Evolutionary conservation across 2,329 filamentous ascomycete genomes (phyloP).

Genomic region (Lachnellula hyalina): DNA sequence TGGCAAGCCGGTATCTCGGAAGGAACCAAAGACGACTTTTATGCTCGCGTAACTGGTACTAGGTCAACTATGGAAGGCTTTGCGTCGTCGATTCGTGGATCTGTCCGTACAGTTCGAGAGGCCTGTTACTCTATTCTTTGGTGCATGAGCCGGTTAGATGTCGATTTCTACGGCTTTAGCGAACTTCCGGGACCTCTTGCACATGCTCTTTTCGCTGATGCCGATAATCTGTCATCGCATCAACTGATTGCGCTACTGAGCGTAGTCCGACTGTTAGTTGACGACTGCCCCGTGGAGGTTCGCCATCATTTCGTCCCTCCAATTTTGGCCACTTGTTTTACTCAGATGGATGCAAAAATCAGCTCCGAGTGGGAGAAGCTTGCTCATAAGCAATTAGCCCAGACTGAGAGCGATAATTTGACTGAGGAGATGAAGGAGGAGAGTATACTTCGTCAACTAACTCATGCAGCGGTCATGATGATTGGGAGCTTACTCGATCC

Average conservation of each 20-base stretch:
- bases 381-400: conserved; percentile 54
- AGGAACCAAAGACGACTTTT: conserved; percentile 95
- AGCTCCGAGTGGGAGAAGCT: conserved; percentile 81
- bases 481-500: conserved; percentile 86
- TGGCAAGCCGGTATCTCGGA: conserved; percentile 98
- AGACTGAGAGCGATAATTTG: conserved; percentile 68
- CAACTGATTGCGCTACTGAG: conserved; percentile 93
- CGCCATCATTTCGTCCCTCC: conserved; percentile 78
- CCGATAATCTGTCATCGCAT: conserved; percentile 78
- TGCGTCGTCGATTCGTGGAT: conserved; percentile 85
- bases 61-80: conserved; percentile 88
- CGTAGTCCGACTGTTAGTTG: conserved; percentile 80
- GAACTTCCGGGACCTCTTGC: conserved; percentile 80
- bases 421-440: conserved; percentile 98
- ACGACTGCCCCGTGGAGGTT: conserved; percentile 79
- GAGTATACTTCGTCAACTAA: conserved; percentile 88
- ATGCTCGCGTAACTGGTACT: conserved; percentile 82
- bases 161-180: conserved; percentile 84
- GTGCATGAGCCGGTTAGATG: conserved; percentile 81
- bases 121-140: conserved; percentile 92
- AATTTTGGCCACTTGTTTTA: conserved; percentile 74
- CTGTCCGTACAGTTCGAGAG: conserved; percentile 84
- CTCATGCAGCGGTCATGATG: conserved; percentile 87
- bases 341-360: conserved; percentile 83
- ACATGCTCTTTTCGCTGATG: conserved; percentile 76